These are phyloP conservation scores for Phellinidium pouzarii DNA, from an alignment of 1,284 basidiomycete species.

Conservation along the genomic window DNA sequence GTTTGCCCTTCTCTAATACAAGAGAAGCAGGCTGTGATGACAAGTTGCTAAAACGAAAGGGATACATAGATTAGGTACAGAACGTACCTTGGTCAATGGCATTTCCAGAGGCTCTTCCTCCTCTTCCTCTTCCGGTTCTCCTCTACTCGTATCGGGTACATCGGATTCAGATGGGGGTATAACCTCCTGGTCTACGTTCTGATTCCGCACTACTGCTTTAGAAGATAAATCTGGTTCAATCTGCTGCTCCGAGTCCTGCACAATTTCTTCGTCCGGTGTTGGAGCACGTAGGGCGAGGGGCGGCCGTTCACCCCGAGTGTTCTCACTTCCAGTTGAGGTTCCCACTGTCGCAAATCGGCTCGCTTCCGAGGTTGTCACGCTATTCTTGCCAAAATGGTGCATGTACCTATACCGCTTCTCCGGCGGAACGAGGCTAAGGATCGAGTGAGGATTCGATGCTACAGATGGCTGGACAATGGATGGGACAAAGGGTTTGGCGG, in stretches of 20 bases:
- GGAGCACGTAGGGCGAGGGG: not conserved
- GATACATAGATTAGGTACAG: not conserved
- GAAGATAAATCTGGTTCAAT: conserved; percentile 7
- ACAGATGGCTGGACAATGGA: not conserved
- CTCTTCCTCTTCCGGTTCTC: conserved; percentile 21
- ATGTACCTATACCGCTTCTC: conserved; percentile 16
- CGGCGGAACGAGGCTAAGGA: conserved; percentile 9
- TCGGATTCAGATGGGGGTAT: conserved; percentile 17
- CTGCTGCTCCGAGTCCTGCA: conserved; percentile 27
- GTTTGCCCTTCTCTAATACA: not conserved
- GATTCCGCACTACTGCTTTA: conserved; percentile 5
- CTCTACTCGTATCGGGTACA: conserved; percentile 13
- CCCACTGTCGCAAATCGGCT: conserved; percentile 9
- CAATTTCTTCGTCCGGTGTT: conserved; percentile 19
- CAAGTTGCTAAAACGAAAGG: not conserved
- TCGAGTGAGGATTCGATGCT: not conserved
- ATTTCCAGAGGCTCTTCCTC: conserved; percentile 22
- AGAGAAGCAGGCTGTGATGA: not conserved
- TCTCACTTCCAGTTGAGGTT: not conserved
- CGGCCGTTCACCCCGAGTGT: not conserved
- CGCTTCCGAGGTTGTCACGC: not conserved
- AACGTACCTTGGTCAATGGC: conserved; percentile 5
- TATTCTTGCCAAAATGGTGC: not conserved
- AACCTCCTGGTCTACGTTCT: conserved; percentile 22
- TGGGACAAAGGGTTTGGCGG: not conserved